Base-by-base conservation (phyloP, 805 yeast genomes). In the Debaryomyces maramus region DNA sequence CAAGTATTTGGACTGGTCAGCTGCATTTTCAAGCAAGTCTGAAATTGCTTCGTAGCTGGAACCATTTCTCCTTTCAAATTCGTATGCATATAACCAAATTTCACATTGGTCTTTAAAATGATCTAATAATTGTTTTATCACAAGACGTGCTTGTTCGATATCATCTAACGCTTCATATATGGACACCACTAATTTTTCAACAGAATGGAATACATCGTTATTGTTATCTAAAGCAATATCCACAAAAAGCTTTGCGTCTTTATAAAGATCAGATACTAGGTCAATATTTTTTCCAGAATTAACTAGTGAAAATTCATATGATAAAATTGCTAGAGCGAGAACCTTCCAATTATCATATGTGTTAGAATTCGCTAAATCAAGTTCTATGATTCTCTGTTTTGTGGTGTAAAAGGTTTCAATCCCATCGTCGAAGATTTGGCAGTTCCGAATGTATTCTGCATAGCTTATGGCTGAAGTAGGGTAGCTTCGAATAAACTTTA, bases 31-130 rank as follows among this genome's bases (percentile, higher is more conserved):
- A 23, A 75, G 61, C 0, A 73, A 36, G 2, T 38, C 47, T 0
- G 52, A 38, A 1, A 67, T 63, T 2, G 50, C 36, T 0, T 47
- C 42, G 21, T 40, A 22, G 11, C 57, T 55, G 6, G 41, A 32
- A 1, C 63, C 64, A 32, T 57, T 43, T 13, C 56, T 44, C 28
- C 48, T 56, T 44, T 71, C 78, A 58, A 75, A 73, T 4, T 65
- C 56, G 33, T 60, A 54, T 4, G 70, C 67, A 34, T 57, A 61
- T 2, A 77, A 37, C 84, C 84, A 80, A 6, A 70, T 59, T 21
- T 72, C 78, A 20, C 67, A 55, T 47, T 77, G 74, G 3, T 48
- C 38, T 0, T 51, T 39, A 38, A 59, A 68, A 1, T 43, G 47
- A 3, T 47, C 45, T 1, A 70, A 40, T 21, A 72, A 37, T 16